A percentile compares a stretch with the other conserved stretches of the same genome.
Conservation (phyloP, 1,139 yeast species). For the Protomyces gravidus region DNA sequence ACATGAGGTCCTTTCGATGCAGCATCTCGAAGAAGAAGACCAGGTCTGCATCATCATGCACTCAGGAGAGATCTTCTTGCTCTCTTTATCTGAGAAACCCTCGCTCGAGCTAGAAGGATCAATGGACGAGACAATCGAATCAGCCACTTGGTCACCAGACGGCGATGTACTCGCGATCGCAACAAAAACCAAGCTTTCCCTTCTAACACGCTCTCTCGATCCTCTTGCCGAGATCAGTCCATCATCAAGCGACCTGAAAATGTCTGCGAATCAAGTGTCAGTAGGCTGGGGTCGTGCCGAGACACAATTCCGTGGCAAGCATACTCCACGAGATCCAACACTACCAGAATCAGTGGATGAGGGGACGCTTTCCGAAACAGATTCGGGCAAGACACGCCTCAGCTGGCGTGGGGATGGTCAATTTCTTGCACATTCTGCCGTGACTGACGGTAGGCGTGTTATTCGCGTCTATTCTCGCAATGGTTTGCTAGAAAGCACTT, state of each 20-base stretch:
- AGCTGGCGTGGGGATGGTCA: constrained; percentile 98
- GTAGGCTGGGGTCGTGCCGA: constrained; percentile 99
- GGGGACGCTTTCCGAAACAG: constrained; percentile 49
- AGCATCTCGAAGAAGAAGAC: constrained; percentile 4
- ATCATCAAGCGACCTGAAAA: constrained; percentile 57
- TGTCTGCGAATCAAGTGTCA: constrained; percentile 77
- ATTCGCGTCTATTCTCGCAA: constrained; percentile 77
- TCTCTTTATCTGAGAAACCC: constrained; percentile 45
- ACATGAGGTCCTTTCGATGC: too few relatives aligned
- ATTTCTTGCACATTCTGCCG: constrained; percentile 63
- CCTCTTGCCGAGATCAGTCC: constrained; percentile 65
- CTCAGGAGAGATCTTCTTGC: constrained; percentile 40
- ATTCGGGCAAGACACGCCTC: constrained; percentile 48
- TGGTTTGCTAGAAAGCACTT: constrained; percentile 66
- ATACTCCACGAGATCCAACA: constrained; percentile 94
- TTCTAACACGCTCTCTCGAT: constrained; percentile 74
- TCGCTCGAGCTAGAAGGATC: constrained; percentile 65
- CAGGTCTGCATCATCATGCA: constrained; percentile 37
- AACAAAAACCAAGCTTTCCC: constrained; percentile 40
- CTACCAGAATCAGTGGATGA: constrained; percentile 67
- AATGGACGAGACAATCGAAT: constrained; percentile 67
- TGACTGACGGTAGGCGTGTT: constrained; percentile 64
- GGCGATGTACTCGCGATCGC: constrained; percentile 76
- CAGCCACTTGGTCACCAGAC: constrained; percentile 87
- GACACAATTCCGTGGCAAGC: constrained; percentile 93